Evolutionary conservation across 2,329 filamentous ascomycete species (phyloP), one percentile per base, ranked within the genome.

Genomic region (Pseudocercospora fijiensis): DNA sequence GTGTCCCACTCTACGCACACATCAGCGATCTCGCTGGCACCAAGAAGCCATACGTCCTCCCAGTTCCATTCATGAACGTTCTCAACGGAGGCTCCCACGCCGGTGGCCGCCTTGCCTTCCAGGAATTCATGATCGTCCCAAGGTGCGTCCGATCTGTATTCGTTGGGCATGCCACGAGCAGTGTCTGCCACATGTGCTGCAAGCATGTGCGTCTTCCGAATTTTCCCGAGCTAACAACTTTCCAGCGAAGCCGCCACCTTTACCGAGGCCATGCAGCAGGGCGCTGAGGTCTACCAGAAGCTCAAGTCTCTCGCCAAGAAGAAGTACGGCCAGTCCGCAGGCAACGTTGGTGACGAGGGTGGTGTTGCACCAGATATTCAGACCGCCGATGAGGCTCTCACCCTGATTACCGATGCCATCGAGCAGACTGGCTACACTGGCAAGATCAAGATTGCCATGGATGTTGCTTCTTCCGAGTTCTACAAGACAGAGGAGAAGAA

Each of bases 291-390:
- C 76, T 99, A 99, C 89, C 94, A 98, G 83, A 90, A 91, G 83
- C 90, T 99, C 76, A 99, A 99, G 90, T 76, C 85, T 75, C 88
- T 98, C 67, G 93, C 95, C 80, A 98, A 98, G 91, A 95, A 97
- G 91, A 95, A 91, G 87, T 99, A 99, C 81, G 95, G 95, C 78
- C 94, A 96, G 83, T 97, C 95, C 70, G 95, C 95, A 71, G 95
- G 94, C 80, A 99, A 99, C 80, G 95, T 99, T 72, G 95, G 95
- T 82, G 95, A 99, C 79, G 95, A 99, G 88, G 95, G 95, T 86
- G 95, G 95, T 89, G 95, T 99, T 77, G 95, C 95, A 74, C 95
- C 95, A 74, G 93, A 98, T 88, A 98, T 99, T 78, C 92, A 97
- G 85, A 96, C 91, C 73, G 86, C 95, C 69, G 91, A 96, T 79